A percentile compares a stretch with the other conserved stretches of the same genome.
Conservation (phyloP, 331 rosid species). For the Erythrophleum ivorense region DNA sequence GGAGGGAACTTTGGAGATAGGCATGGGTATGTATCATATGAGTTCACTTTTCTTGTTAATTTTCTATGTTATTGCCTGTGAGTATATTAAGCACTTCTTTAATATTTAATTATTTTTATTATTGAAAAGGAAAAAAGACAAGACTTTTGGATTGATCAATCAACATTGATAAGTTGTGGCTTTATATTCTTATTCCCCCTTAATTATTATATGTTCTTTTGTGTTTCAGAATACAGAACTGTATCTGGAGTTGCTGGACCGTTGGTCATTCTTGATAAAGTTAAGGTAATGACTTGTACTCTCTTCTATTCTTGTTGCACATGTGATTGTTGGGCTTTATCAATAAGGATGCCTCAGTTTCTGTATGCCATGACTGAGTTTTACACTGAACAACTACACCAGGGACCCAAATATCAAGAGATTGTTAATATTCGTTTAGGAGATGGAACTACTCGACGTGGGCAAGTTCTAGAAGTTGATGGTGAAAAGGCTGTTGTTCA, state of each 20-base stretch:
- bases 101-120: background rate
- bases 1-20: conserved; percentile 87
- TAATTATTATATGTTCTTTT: background rate
- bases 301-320: conserved; percentile 16
- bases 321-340: conserved; percentile 25
- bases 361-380: conserved; percentile 30
- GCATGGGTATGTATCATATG: conserved; percentile 72
- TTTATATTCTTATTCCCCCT: background rate
- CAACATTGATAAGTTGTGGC: conserved; percentile 10
- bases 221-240: conserved; percentile 91
- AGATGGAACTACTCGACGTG: conserved; percentile 88
- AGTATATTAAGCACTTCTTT: conserved; percentile 1
- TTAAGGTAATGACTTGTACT: conserved; percentile 61
- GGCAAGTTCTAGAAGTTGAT: conserved; percentile 97
- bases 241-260: conserved; percentile 99
- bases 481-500: conserved; percentile 98
- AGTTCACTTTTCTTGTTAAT: conserved; percentile 12
- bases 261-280: conserved; percentile 95
- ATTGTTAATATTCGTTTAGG: conserved; percentile 98
- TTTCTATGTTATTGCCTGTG: conserved; percentile 17
- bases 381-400: conserved; percentile 39
- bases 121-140: background rate
- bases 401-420: conserved; percentile 99
- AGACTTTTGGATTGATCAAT: conserved; percentile 20
- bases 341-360: conserved; percentile 3